Percentiles rank a stretch among this genome's conserved stretches.
Conservation (phyloP, 257 asterid genomes). For the Nicotiana sylvestris region DNA sequence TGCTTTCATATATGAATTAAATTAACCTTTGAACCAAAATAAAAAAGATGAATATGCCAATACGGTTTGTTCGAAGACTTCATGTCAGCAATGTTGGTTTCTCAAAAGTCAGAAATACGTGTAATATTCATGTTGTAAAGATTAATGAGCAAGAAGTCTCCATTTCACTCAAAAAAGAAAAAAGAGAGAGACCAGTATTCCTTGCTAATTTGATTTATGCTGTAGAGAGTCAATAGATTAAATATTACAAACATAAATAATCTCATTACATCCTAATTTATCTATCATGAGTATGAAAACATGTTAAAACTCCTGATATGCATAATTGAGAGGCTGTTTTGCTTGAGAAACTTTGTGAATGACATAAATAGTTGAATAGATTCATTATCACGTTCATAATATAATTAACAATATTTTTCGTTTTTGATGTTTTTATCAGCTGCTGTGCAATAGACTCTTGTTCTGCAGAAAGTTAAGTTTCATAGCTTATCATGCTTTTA, state of each 20-base stretch:
- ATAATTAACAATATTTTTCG: not conserved
- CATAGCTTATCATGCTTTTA: not conserved
- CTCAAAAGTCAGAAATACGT: not conserved
- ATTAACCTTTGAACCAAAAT: not conserved
- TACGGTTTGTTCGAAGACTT: not conserved
- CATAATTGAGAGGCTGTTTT: not conserved
- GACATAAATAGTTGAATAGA: not conserved
- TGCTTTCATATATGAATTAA: not conserved
- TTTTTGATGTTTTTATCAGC: slow-evolving; percentile 1
- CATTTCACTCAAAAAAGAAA: not conserved
- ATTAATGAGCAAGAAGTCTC: not conserved
- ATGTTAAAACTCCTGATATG: not conserved
- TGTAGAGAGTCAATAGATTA: not conserved
- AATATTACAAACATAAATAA: not conserved
- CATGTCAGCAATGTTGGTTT: not conserved
- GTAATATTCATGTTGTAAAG: not conserved
- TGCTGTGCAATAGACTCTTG: not conserved
- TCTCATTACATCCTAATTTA: not conserved
- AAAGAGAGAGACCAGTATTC: not conserved
- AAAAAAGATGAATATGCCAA: not conserved
- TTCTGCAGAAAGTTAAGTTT: slow-evolving; percentile 4
- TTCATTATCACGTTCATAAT: not conserved
- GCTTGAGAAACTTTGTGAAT: not conserved
- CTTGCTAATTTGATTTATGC: slow-evolving; percentile 1
- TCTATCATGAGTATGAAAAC: not conserved